phyloP scores from a whole-genome alignment of 73 alveolate genomes.

The Diophrys appendiculata region DNA sequence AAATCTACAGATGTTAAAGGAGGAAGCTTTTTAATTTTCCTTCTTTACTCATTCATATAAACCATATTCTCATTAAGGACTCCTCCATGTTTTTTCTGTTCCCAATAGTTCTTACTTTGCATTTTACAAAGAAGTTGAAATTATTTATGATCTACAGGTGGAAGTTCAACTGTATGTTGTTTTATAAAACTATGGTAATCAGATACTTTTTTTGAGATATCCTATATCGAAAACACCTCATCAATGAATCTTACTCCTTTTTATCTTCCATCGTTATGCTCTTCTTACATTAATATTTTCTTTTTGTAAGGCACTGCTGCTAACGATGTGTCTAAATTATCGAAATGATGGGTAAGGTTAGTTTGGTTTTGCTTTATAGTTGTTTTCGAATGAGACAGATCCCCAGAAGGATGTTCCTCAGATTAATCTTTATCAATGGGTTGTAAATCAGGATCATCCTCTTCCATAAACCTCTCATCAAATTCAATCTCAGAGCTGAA shows the following conservation, averaged over 20 bases:
- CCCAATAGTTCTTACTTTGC: background rate
- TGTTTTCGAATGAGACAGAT: no score
- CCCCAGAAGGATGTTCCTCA: no score
- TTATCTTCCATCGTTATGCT: background rate
- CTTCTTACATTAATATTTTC: background rate
- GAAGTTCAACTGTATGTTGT: background rate
- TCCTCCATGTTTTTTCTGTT: background rate
- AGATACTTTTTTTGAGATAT: background rate
- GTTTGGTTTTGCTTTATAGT: no score
- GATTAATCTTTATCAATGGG: background rate
- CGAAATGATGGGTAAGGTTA: background rate
- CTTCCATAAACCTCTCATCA: background rate
- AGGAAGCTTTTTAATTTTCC: no score
- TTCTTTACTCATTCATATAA: background rate
- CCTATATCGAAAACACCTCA: background rate
- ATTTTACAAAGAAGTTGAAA: background rate
- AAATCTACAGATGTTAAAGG: no score
- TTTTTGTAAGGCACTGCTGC: background rate
- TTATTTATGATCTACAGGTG: background rate
- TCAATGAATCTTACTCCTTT: background rate
- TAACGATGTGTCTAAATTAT: background rate
- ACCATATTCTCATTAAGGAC: background rate
- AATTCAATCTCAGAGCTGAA: background rate
- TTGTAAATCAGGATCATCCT: background rate
- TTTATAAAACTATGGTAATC: background rate